These are phyloP conservation scores for Flaveria linearis DNA, from an alignment of 129 eudicot species.

Conservation along the genomic window DNA sequence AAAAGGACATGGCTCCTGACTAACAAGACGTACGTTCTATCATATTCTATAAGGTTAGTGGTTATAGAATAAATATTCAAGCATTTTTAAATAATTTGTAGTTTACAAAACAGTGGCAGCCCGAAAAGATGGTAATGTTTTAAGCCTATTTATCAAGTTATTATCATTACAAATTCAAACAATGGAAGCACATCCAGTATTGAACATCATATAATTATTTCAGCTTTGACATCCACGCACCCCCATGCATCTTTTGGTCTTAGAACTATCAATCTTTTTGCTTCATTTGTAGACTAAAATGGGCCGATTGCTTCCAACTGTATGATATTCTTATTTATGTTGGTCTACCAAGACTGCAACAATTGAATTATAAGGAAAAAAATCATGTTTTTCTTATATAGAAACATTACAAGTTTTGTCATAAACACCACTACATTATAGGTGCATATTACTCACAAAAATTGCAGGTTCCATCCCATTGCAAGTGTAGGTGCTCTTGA, in stretches of 20 bases:
- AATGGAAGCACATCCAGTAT: not conserved
- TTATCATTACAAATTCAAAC: not conserved
- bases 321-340: slow-evolving; percentile 72
- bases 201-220: not conserved
- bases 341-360: slow-evolving; percentile 97
- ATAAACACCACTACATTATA: no score
- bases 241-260: not conserved
- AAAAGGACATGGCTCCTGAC: no score
- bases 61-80: not conserved
- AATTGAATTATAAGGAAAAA: slow-evolving; percentile 67
- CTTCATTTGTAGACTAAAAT: slow-evolving; percentile 56
- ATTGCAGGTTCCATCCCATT: no score
- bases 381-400: slow-evolving; percentile 1
- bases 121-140: no score
- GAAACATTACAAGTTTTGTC: no score
- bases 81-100: not conserved
- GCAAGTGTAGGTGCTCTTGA: no score
- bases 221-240: not conserved
- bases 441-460: no score
- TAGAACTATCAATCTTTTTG: not conserved
- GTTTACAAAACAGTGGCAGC: not conserved
- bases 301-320: slow-evolving; percentile 74
- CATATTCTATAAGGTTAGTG: no score
- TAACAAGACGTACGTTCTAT: no score
- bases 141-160: not conserved